A percentile compares a stretch with the other conserved stretches of the same genome.
Evolutionary conservation across 2,329 filamentous ascomycete genomes (phyloP).

Genomic region (Cercospora brassicicola): DNA sequence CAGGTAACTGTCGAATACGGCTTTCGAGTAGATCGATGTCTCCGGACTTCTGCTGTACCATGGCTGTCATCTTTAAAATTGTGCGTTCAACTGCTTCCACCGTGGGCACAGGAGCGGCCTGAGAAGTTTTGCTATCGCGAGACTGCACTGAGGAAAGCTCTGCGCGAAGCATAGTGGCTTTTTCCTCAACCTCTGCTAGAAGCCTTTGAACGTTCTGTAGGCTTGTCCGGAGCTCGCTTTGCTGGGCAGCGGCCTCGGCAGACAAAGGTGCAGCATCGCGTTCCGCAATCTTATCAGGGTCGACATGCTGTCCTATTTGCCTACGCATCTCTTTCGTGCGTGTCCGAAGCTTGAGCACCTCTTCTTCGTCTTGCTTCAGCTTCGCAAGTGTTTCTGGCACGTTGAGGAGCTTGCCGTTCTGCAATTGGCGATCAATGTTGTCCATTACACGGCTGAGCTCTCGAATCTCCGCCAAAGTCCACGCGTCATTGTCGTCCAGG

Average conservation of each 20-base stretch:
- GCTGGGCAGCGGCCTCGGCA: conserved; percentile 78
- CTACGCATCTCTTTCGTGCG: conserved; percentile 78
- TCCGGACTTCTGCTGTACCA: conserved; percentile 86
- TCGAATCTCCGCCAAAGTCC: conserved; percentile 74
- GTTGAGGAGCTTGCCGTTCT: conserved; percentile 67
- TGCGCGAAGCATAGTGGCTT: conserved; percentile 73
- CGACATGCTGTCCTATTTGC: conserved; percentile 67
- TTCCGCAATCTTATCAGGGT: conserved; percentile 65
- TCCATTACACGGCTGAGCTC: conserved; percentile 56
- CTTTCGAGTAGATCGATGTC: conserved; percentile 89
- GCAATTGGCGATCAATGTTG: conserved; percentile 64
- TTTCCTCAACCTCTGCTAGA: conserved; percentile 77
- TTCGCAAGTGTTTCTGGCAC: conserved; percentile 67
- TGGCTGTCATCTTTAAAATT: conserved; percentile 85
- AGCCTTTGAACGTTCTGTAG: conserved; percentile 72
- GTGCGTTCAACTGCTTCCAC: conserved; percentile 91
- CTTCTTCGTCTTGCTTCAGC: conserved; percentile 64
- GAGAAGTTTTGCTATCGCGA: conserved; percentile 17
- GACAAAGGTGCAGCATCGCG: conserved; percentile 73
- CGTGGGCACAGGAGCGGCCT: conserved; percentile 65
- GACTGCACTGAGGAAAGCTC: conserved; percentile 62
- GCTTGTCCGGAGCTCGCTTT: conserved; percentile 77
- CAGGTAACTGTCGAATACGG: conserved; percentile 70
- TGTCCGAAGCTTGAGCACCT: conserved; percentile 69
- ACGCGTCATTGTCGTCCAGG: conserved; percentile 58